Conservation (phyloP, 2,329 filamentous ascomycete species). For the Macrophomina phaseolina region DNA sequence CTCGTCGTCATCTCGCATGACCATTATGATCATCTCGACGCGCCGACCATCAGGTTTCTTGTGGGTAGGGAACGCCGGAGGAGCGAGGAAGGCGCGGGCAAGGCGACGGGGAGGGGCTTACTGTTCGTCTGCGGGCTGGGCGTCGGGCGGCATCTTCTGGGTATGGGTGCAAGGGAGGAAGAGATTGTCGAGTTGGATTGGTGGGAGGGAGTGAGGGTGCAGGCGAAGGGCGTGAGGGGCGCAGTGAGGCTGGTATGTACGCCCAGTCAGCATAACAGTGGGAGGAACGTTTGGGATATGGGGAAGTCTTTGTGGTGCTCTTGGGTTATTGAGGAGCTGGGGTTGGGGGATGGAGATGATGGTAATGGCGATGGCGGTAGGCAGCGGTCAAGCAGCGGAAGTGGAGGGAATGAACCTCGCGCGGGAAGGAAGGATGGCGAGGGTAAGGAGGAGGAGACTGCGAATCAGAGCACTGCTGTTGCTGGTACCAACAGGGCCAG, state of each 20-base stretch:
- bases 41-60: constrained; percentile 48
- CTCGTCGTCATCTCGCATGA: constrained; percentile 61
- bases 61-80: neutral
- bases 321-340: constrained; percentile 48
- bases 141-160: constrained; percentile 44
- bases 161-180: constrained; percentile 43
- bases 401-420: neutral
- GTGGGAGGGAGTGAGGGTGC: constrained; percentile 53
- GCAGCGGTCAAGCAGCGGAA: neutral
- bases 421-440: neutral
- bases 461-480: neutral
- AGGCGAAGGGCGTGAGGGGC: constrained; percentile 42
- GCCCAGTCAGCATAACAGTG: constrained; percentile 56
- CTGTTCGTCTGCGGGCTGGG: constrained; percentile 51
- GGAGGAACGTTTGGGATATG: constrained; percentile 48
- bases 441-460: too few relatives aligned
- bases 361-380: neutral
- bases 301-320: constrained; percentile 56
- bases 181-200: constrained; percentile 57
- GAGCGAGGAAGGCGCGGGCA: neutral
- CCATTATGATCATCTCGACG: constrained; percentile 63
- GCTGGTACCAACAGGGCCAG: neutral
- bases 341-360: neutral
- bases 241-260: constrained; percentile 51
- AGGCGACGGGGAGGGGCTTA: neutral